A percentile compares a stretch with the other conserved stretches of the same genome.
Conservation (phyloP, 331 rosid species). For the Malus hybrid region DNA sequence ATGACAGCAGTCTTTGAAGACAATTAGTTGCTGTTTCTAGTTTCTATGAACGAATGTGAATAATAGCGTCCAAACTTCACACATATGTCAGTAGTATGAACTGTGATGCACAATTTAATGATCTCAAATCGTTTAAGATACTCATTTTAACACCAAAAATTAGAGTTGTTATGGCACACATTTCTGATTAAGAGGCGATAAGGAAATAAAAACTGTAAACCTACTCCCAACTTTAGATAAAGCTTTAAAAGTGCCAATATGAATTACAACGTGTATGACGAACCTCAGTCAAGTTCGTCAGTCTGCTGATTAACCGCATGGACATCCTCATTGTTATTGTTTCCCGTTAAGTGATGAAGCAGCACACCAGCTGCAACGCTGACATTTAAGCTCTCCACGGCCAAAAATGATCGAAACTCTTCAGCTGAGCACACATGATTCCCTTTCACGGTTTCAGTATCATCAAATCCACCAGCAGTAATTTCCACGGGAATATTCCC, state of each 20-base stretch:
- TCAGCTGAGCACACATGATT: constrained; percentile 32
- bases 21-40: not conserved
- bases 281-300: constrained; percentile 26
- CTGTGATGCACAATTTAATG: not conserved
- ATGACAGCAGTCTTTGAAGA: not conserved
- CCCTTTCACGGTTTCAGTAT: constrained; percentile 25
- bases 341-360: constrained; percentile 78
- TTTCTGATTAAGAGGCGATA: not conserved
- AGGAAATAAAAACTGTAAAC: not conserved
- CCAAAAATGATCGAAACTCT: constrained; percentile 70
- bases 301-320: constrained; percentile 13
- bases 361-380: constrained; percentile 96
- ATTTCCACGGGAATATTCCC: constrained; percentile 48
- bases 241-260: not conserved
- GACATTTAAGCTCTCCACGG: constrained; percentile 95
- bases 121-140: not conserved
- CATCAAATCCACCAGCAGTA: constrained; percentile 27
- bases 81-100: not conserved
- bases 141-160: not conserved
- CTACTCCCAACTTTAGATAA: not conserved
- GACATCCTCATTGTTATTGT: constrained; percentile 20
- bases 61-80: not conserved
- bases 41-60: not conserved
- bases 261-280: not conserved
- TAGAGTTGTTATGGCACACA: not conserved